phyloP scores from a whole-genome alignment of 1,284 basidiomycete species.

The Sporisorium graminicola region DNA sequence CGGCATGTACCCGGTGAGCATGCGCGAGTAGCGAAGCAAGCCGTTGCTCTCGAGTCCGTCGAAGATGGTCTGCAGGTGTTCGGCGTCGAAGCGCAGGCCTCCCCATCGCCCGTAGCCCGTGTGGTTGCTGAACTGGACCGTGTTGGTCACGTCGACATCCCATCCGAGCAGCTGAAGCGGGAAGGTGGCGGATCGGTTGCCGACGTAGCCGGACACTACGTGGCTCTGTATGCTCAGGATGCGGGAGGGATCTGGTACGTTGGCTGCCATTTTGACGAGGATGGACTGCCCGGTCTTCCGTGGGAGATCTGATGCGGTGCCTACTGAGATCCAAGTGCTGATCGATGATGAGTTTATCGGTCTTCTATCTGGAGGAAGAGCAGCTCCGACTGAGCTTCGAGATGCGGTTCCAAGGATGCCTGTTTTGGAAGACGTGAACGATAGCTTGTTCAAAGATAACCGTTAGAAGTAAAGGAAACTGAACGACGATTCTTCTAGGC shows the following conservation, averaged over 20 bases:
- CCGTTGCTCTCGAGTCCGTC: constrained; percentile 61
- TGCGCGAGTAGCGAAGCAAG: constrained; percentile 57
- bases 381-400: too few species aligned
- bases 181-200: constrained; percentile 85
- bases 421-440: neutral
- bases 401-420: neutral
- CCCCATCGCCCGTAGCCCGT: constrained; percentile 77
- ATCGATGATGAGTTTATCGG: too few species aligned
- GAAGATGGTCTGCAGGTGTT: constrained; percentile 70
- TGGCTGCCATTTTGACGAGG: constrained; percentile 42
- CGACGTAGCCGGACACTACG: constrained; percentile 95
- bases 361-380: too few species aligned
- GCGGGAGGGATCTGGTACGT: constrained; percentile 40
- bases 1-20: constrained; percentile 80
- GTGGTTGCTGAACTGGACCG: constrained; percentile 85
- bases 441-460: neutral
- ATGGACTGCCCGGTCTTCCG: too few species aligned
- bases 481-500: constrained; percentile 6
- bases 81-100: constrained; percentile 70
- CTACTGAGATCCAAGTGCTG: too few species aligned
- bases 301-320: neutral
- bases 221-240: constrained; percentile 84
- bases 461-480: constrained; percentile 1
- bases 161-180: constrained; percentile 94
- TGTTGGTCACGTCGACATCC: constrained; percentile 96